These are phyloP conservation scores for Kalanchoe fedtschenkoi DNA, from an alignment of 164 flowering plant species.

Conservation along the genomic window DNA sequence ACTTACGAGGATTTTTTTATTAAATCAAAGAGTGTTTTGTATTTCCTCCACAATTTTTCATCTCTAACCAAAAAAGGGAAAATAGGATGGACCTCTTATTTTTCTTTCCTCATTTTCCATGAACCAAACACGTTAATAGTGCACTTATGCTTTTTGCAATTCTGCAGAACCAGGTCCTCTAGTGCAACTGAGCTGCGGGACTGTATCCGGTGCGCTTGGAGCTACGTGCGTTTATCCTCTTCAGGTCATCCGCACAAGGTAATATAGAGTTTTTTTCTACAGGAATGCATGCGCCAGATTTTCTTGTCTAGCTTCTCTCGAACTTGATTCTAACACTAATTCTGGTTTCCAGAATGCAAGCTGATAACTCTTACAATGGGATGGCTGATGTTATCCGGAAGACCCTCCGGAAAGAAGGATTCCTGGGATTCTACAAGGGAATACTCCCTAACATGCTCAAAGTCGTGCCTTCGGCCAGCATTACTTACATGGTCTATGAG, in stretches of 20 bases:
- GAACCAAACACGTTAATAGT: neutral
- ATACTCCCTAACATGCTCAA: slow-evolving; percentile 85
- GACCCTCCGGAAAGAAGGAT: slow-evolving; percentile 61
- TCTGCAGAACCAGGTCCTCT: slow-evolving; percentile 60
- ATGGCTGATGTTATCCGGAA: slow-evolving; percentile 78
- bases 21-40: too few species aligned
- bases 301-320: slow-evolving; percentile 1
- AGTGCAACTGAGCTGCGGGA: slow-evolving; percentile 89
- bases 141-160: neutral
- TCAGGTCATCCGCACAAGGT: slow-evolving; percentile 97
- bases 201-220: slow-evolving; percentile 88
- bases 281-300: neutral
- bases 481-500: slow-evolving; percentile 84
- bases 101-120: neutral
- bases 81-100: too few species aligned
- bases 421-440: slow-evolving; percentile 83
- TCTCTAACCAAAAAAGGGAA: too few species aligned
- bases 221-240: slow-evolving; percentile 96
- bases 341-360: slow-evolving; percentile 66
- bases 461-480: slow-evolving; percentile 94
- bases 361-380: slow-evolving; percentile 46
- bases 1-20: too few species aligned
- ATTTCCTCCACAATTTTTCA: too few species aligned
- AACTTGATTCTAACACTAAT: neutral
- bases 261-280: slow-evolving; percentile 5